These are phyloP conservation scores for Ophiostoma quercus DNA, from an alignment of 2,329 filamentous ascomycete genomes.

Conservation along the genomic window DNA sequence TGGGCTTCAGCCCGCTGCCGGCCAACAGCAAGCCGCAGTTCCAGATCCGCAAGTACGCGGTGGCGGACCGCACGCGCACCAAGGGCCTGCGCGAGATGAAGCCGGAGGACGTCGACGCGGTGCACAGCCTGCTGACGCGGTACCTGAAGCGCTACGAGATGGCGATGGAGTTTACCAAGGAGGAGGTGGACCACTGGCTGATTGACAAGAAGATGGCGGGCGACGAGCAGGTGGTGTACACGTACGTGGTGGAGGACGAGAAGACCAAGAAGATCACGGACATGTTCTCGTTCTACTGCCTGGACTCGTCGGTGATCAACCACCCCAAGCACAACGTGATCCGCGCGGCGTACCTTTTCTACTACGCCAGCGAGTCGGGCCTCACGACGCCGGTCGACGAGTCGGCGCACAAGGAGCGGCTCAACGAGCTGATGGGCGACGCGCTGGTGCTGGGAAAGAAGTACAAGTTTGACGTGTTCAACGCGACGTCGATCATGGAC, in stretches of 20 bases:
- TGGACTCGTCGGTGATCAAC: constrained; percentile 88
- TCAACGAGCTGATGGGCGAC: constrained; percentile 77
- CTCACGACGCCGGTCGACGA: constrained; percentile 54
- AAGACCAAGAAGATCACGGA: constrained; percentile 77
- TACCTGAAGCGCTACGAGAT: constrained; percentile 80
- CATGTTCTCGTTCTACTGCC: constrained; percentile 93
- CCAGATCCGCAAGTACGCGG: constrained; percentile 78
- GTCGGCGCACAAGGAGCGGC: constrained; percentile 64
- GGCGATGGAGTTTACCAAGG: constrained; percentile 71
- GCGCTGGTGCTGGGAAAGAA: constrained; percentile 83
- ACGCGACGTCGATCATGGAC: constrained; percentile 87
- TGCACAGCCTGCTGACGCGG: constrained; percentile 66
- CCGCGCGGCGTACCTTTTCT: constrained; percentile 91
- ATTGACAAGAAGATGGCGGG: constrained; percentile 60
- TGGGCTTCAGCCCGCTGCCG: constrained; percentile 87
- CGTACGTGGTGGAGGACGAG: constrained; percentile 76
- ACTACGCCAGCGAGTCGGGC: constrained; percentile 83
- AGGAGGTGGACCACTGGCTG: constrained; percentile 86
- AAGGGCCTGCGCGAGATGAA: constrained; percentile 77
- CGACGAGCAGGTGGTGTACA: constrained; percentile 82
- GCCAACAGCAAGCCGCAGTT: constrained; percentile 74
- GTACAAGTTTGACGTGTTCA: constrained; percentile 88
- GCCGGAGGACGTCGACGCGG: constrained; percentile 68
- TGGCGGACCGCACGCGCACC: constrained; percentile 68
- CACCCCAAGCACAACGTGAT: constrained; percentile 72